Conservation (phyloP, 2,329 filamentous ascomycete species). For the Cadophora malorum region DNA sequence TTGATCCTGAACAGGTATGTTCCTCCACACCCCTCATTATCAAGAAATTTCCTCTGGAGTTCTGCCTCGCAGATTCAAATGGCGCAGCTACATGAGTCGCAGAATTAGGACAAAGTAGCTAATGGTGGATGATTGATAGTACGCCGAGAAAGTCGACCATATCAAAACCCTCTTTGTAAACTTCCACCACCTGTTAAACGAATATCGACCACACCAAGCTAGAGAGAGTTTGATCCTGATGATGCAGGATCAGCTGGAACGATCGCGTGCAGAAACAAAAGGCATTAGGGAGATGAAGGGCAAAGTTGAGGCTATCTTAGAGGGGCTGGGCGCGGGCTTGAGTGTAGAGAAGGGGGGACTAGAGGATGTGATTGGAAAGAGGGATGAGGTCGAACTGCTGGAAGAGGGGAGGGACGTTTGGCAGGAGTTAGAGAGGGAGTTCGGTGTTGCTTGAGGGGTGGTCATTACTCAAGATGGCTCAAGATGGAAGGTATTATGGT, state of each 20-base stretch:
- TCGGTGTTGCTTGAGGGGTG: constrained; percentile 43
- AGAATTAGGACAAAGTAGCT: no score
- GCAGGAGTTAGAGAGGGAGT: constrained; percentile 51
- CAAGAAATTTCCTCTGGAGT: no score
- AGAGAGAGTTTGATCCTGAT: constrained; percentile 84
- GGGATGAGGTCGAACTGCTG: constrained; percentile 24
- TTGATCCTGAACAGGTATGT: constrained; percentile 64
- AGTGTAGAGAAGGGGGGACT: constrained; percentile 26
- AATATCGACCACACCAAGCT: constrained; percentile 92
- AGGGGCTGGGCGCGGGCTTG: constrained; percentile 65
- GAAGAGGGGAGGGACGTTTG: constrained; percentile 48
- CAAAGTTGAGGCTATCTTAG: constrained; percentile 76
- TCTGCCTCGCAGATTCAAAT: no score
- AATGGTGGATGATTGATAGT: no score
- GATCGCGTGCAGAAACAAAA: constrained; percentile 74
- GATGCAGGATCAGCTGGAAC: constrained; percentile 85
- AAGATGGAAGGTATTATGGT: not conserved
- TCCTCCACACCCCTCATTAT: no score
- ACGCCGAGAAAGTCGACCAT: constrained; percentile 75
- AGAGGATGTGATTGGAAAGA: constrained; percentile 29
- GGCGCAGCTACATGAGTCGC: no score
- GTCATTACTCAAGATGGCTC: not conserved
- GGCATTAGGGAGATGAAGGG: constrained; percentile 70
- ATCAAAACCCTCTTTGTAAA: constrained; percentile 86
- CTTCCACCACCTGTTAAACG: constrained; percentile 90